Evolutionary conservation across 768 basidiomycete species (phyloP).

Genomic region (Lentinus brumalis): DNA sequence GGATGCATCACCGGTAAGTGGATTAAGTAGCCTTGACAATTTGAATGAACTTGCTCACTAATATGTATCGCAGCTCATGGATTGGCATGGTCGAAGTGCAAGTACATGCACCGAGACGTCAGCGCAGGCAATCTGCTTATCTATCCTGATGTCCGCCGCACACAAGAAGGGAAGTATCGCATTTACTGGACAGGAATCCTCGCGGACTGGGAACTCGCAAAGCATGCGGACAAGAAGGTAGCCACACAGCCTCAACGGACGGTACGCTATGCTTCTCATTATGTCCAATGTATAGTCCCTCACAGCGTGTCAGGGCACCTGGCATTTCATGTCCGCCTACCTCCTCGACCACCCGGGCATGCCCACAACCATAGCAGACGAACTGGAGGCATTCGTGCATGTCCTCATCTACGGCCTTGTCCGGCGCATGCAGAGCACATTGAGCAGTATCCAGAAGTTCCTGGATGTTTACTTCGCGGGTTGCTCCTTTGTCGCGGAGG

Average conservation of each 20-base stretch:
- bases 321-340: constrained; percentile 16
- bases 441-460: background rate
- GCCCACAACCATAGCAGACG: constrained; percentile 10
- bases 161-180: background rate
- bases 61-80: background rate
- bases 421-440: background rate
- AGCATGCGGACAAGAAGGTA: background rate
- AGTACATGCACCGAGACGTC: background rate
- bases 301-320: constrained; percentile 9
- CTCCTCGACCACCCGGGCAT: background rate
- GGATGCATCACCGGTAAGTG: background rate
- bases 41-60: background rate
- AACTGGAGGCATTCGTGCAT: constrained; percentile 16
- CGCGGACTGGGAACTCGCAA: background rate
- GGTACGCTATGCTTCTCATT: background rate
- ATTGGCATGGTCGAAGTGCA: background rate
- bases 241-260: background rate
- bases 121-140: background rate
- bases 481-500: background rate
- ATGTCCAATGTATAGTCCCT: background rate
- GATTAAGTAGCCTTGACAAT: background rate
- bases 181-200: background rate
- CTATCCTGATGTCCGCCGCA: background rate
- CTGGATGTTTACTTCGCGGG: background rate
- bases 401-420: constrained; percentile 9